phyloP scores from a whole-genome alignment of 129 eudicot species.

The Arctium lappa region DNA sequence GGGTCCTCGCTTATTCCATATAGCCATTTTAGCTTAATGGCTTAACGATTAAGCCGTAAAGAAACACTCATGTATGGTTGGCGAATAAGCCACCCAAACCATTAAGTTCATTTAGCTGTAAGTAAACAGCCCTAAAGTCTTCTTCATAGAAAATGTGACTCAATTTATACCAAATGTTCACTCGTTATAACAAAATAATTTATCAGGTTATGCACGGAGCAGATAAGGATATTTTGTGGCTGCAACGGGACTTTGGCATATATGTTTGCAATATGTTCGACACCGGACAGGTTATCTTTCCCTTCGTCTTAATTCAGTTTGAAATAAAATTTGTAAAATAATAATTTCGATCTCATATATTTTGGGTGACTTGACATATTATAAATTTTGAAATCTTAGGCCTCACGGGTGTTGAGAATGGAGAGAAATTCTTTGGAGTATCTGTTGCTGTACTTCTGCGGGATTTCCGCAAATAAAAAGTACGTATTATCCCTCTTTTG shows the following conservation, averaged over 20 bases:
- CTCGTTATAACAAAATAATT: constrained; percentile 1
- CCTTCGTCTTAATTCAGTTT: neutral
- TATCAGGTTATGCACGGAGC: constrained; percentile 83
- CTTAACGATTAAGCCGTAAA: no score
- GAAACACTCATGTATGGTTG: no score
- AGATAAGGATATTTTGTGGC: constrained; percentile 66
- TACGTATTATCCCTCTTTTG: constrained; percentile 19
- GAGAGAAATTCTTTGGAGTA: constrained; percentile 67
- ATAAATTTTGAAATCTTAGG: constrained; percentile 18
- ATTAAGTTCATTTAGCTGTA: no score
- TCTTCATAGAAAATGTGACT: neutral
- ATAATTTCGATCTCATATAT: neutral
- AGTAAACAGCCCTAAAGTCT: neutral
- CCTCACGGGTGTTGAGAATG: constrained; percentile 61
- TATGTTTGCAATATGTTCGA: constrained; percentile 82
- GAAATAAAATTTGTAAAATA: neutral
- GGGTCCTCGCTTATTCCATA: no score
- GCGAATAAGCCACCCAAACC: no score
- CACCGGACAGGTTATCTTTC: constrained; percentile 77
- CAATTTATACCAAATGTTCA: neutral
- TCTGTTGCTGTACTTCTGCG: constrained; percentile 62
- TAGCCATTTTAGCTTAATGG: no score
- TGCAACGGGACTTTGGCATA: constrained; percentile 90
- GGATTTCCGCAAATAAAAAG: constrained; percentile 70
- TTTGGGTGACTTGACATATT: neutral